Conservation (phyloP, 495 filamentous ascomycete genomes). For the Talaromyces proteolyticus region DNA sequence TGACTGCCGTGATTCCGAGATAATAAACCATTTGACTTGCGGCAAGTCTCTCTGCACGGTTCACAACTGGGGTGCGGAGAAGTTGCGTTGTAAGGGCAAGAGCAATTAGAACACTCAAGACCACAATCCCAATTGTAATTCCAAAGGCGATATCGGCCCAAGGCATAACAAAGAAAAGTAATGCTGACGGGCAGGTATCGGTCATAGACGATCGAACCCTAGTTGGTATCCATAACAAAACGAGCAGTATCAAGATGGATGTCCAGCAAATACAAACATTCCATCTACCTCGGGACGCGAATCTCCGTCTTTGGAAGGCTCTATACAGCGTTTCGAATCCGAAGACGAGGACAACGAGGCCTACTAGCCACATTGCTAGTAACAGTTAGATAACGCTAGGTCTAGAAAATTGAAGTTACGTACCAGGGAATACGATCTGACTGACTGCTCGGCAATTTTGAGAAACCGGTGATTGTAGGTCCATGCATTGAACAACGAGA, state of each 20-base stretch:
- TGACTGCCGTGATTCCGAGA: slow-evolving; percentile 17
- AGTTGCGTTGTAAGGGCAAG: slow-evolving; percentile 15
- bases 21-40: slow-evolving; percentile 32
- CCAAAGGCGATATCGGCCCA: slow-evolving; percentile 19
- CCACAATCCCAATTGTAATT: slow-evolving; percentile 10
- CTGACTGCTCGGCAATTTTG: slow-evolving; percentile 16
- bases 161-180: slow-evolving; percentile 21
- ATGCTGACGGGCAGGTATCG: slow-evolving; percentile 18
- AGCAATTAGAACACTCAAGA: slow-evolving; percentile 8
- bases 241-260: slow-evolving; percentile 16
- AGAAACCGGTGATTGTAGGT: slow-evolving; percentile 12
- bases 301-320: slow-evolving; percentile 18
- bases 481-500: slow-evolving; percentile 16
- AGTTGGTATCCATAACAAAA: slow-evolving; percentile 23
- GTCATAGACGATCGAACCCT: slow-evolving; percentile 5
- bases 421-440: slow-evolving; percentile 28
- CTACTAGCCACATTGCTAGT: slow-evolving; percentile 27
- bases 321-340: slow-evolving; percentile 26
- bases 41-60: slow-evolving; percentile 24
- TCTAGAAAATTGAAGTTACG: slow-evolving; percentile 1
- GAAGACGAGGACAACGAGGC: slow-evolving; percentile 26
- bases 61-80: slow-evolving; percentile 15
- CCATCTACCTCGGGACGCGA: slow-evolving; percentile 21
- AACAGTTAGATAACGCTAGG: neutral
- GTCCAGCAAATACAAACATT: slow-evolving; percentile 17